These are phyloP conservation scores for Hanseniaspora mollemarum DNA, from an alignment of 805 yeast genomes.

Conservation along the genomic window DNA sequence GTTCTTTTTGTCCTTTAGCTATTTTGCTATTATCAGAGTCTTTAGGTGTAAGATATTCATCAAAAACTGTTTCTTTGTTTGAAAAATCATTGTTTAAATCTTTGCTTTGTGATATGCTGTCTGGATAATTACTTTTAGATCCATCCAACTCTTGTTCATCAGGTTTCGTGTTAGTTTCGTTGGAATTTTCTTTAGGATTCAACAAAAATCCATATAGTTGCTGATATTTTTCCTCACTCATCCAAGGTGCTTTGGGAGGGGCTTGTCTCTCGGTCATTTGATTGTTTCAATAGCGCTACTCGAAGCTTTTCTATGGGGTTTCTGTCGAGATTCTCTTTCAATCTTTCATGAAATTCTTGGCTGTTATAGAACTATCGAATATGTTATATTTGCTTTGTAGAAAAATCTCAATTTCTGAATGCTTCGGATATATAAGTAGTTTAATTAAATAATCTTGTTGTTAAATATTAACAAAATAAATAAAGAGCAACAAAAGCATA, in stretches of 20 bases:
- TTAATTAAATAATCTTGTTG: no score
- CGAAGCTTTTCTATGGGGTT: no score
- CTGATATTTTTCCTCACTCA: slow-evolving; percentile 32
- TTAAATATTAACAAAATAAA: no score
- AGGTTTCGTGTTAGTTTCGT: slow-evolving; percentile 9
- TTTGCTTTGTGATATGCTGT: no score
- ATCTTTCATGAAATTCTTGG: no score
- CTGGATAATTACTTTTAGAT: not conserved
- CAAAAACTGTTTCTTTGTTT: slow-evolving; percentile 3
- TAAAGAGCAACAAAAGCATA: no score
- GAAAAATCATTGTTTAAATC: not conserved
- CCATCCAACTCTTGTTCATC: slow-evolving; percentile 11
- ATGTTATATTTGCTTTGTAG: no score
- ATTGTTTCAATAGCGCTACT: not conserved
- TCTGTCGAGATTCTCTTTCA: no score
- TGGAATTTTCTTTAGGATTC: slow-evolving; percentile 15
- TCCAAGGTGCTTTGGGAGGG: slow-evolving; percentile 31
- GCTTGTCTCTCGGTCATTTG: slow-evolving; percentile 10
- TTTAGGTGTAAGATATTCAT: not conserved
- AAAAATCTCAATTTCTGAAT: not conserved
- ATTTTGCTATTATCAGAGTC: not conserved
- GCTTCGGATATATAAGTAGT: no score
- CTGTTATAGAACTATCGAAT: no score
- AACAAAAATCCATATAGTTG: slow-evolving; percentile 23
- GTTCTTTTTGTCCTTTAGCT: slow-evolving; percentile 21